A percentile compares a stretch with the other conserved stretches of the same genome.
Evolutionary conservation across 2,329 filamentous ascomycete species (phyloP).

Genomic region (Rosellinia necatrix): DNA sequence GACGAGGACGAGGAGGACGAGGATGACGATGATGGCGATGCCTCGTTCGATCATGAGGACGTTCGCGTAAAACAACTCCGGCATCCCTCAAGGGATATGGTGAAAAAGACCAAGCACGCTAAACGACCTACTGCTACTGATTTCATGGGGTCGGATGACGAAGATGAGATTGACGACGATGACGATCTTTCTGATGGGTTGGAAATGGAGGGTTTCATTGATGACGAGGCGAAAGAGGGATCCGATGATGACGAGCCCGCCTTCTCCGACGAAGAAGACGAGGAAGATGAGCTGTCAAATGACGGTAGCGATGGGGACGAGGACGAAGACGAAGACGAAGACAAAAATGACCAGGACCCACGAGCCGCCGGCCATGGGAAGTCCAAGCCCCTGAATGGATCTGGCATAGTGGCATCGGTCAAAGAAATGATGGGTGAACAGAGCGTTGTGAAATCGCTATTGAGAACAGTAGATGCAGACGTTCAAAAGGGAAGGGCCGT

Average conservation of each 20-base stretch:
- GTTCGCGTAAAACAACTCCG: slow-evolving; percentile 35
- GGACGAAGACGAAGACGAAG: slow-evolving; percentile 39
- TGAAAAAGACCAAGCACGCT: slow-evolving; percentile 39
- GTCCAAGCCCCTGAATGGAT: slow-evolving; percentile 38
- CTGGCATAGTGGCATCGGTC: slow-evolving; percentile 58
- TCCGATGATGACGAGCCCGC: slow-evolving; percentile 19
- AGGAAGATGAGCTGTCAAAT: slow-evolving; percentile 15
- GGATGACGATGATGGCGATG: slow-evolving; percentile 48
- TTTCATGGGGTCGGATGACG: slow-evolving; percentile 56
- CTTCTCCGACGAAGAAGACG: slow-evolving; percentile 17
- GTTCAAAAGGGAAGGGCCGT: slow-evolving; percentile 85
- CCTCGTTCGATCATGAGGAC: slow-evolving; percentile 40
- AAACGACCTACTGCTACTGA: slow-evolving; percentile 59
- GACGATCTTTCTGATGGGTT: slow-evolving; percentile 28
- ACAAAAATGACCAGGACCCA: slow-evolving; percentile 32
- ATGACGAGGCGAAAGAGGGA: slow-evolving; percentile 29
- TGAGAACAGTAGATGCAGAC: slow-evolving; percentile 73
- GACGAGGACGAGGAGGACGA: slow-evolving; percentile 46
- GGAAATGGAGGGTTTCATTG: slow-evolving; percentile 19
- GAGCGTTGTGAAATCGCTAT: slow-evolving; percentile 63
- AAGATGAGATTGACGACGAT: slow-evolving; percentile 28
- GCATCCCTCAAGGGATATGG: slow-evolving; percentile 56
- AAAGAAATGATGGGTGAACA: slow-evolving; percentile 74
- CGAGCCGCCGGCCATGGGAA: slow-evolving; percentile 40
- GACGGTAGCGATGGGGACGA: slow-evolving; percentile 18